A percentile compares a stretch with the other conserved stretches of the same genome.
These are phyloP conservation scores for Pythium sp. DNA, from an alignment of 352 stramenopile genomes.

Conservation along the genomic window DNA sequence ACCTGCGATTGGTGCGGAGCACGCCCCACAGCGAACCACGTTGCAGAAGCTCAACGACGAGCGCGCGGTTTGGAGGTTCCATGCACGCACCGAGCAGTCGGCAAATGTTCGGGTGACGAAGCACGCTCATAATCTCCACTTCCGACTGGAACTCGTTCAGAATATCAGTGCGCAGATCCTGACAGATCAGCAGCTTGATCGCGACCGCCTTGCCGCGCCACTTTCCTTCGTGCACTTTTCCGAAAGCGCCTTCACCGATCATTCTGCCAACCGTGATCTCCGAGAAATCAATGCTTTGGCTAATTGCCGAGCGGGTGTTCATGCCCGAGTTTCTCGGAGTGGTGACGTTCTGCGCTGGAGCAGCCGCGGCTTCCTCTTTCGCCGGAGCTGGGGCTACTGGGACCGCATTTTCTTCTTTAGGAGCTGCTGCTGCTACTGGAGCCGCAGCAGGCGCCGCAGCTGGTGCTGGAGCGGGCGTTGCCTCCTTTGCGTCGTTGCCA, in stretches of 20 bases:
- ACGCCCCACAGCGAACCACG: slow-evolving; percentile 92
- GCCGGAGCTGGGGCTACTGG: slow-evolving; percentile 2
- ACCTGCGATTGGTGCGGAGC: slow-evolving; percentile 63
- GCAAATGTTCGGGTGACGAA: slow-evolving; percentile 96
- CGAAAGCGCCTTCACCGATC: slow-evolving; percentile 67
- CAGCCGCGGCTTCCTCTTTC: not conserved
- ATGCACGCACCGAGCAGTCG: slow-evolving; percentile 93
- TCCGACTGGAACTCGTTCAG: slow-evolving; percentile 67
- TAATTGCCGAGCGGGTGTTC: slow-evolving; percentile 25
- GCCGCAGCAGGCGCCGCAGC: slow-evolving; percentile 4
- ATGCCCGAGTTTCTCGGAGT: slow-evolving; percentile 3
- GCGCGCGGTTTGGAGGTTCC: slow-evolving; percentile 90
- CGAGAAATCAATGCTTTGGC: slow-evolving; percentile 58
- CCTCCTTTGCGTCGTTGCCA: slow-evolving; percentile 38
- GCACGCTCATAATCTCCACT: slow-evolving; percentile 74
- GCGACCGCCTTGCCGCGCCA: slow-evolving; percentile 64
- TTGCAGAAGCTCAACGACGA: slow-evolving; percentile 92
- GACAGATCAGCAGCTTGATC: slow-evolving; percentile 66
- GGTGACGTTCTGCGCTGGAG: slow-evolving; percentile 1
- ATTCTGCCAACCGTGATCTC: slow-evolving; percentile 59
- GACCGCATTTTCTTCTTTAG: not conserved
- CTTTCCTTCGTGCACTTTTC: slow-evolving; percentile 68
- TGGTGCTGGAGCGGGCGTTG: slow-evolving; percentile 20
- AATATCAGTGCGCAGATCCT: slow-evolving; percentile 61
- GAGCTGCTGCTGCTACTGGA: not conserved